A percentile compares a stretch with the other conserved stretches of the same genome.
These are phyloP conservation scores for Lasiosphaeris hirsuta DNA, from an alignment of 495 filamentous ascomycete species.

Conservation along the genomic window DNA sequence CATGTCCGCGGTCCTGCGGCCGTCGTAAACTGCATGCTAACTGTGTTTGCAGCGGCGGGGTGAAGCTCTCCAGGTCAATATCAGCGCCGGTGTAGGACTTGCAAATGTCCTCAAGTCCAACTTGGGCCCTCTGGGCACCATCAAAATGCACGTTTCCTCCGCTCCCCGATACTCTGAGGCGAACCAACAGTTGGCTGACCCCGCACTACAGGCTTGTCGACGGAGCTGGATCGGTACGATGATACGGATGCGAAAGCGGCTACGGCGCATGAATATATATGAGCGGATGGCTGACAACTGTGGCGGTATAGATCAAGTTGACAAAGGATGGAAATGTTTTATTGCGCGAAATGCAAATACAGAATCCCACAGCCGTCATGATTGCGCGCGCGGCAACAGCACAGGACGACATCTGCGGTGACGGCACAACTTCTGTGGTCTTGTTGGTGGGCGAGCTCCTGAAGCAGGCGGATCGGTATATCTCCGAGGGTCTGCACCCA, in stretches of 20 bases:
- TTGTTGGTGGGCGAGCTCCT: slow-evolving; percentile 92
- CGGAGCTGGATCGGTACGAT: slow-evolving; percentile 81
- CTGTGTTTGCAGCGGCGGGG: slow-evolving; percentile 68
- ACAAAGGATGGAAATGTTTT: slow-evolving; percentile 98
- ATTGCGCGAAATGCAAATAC: slow-evolving; percentile 92
- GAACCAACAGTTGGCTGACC: slow-evolving; percentile 26
- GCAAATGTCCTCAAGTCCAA: slow-evolving; percentile 97
- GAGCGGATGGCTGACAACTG: slow-evolving; percentile 16
- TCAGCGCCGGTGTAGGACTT: slow-evolving; percentile 89
- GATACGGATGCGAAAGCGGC: slow-evolving; percentile 3
- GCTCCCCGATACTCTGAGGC: not conserved
- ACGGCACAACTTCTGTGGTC: slow-evolving; percentile 96
- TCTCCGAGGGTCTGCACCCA: slow-evolving; percentile 90
- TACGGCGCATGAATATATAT: not conserved
- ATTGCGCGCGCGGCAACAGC: slow-evolving; percentile 97
- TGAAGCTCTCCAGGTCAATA: slow-evolving; percentile 95
- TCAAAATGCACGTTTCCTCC: slow-evolving; percentile 76
- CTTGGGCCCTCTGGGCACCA: slow-evolving; percentile 85
- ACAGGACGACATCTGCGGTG: slow-evolving; percentile 96
- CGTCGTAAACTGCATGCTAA: slow-evolving; percentile 23
- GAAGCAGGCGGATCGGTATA: slow-evolving; percentile 95
- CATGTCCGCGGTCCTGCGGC: slow-evolving; percentile 7
- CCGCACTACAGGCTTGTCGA: slow-evolving; percentile 74
- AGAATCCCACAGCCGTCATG: slow-evolving; percentile 94
- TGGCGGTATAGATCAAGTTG: slow-evolving; percentile 76